These are phyloP conservation scores for Pittosporum tobira DNA, from an alignment of 129 eudicot genomes.

Conservation along the genomic window DNA sequence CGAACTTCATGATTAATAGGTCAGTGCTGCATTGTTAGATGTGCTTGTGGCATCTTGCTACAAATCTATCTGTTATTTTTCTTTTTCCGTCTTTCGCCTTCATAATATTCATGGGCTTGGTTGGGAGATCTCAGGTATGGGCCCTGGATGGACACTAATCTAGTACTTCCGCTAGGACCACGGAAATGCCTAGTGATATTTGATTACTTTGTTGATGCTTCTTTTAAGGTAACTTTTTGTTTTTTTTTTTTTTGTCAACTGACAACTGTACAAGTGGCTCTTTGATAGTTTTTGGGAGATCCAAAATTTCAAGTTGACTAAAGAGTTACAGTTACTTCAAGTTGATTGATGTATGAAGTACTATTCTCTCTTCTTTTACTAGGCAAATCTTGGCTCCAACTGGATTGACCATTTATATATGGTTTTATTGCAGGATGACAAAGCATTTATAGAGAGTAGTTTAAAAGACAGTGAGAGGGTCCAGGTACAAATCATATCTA, in stretches of 20 bases:
- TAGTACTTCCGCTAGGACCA: slow-evolving; percentile 80
- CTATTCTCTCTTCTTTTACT: too few species aligned
- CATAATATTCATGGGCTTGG: background rate
- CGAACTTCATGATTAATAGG: slow-evolving; percentile 96
- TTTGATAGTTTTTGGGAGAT: too few species aligned
- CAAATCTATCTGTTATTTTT: background rate
- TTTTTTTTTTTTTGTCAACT: background rate
- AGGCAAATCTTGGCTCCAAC: too few species aligned
- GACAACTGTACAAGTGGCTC: too few species aligned
- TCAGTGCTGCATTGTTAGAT: slow-evolving; percentile 15
- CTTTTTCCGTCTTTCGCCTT: background rate
- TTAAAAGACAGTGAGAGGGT: slow-evolving; percentile 62
- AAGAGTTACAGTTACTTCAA: too few species aligned
- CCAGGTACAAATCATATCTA: slow-evolving; percentile 38
- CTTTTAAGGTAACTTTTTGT: slow-evolving; percentile 49
- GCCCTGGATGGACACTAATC: slow-evolving; percentile 99
- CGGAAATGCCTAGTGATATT: slow-evolving; percentile 74
- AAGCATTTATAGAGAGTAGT: slow-evolving; percentile 50
- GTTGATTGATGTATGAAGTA: too few species aligned
- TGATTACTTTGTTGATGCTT: slow-evolving; percentile 77
- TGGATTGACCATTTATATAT: too few species aligned
- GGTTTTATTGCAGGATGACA: slow-evolving; percentile 42
- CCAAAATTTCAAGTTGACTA: too few species aligned
- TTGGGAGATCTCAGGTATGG: slow-evolving; percentile 47
- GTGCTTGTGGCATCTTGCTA: background rate